phyloP scores from a whole-genome alignment of 805 yeast genomes.

The Nakazawaea laoshanensis region DNA sequence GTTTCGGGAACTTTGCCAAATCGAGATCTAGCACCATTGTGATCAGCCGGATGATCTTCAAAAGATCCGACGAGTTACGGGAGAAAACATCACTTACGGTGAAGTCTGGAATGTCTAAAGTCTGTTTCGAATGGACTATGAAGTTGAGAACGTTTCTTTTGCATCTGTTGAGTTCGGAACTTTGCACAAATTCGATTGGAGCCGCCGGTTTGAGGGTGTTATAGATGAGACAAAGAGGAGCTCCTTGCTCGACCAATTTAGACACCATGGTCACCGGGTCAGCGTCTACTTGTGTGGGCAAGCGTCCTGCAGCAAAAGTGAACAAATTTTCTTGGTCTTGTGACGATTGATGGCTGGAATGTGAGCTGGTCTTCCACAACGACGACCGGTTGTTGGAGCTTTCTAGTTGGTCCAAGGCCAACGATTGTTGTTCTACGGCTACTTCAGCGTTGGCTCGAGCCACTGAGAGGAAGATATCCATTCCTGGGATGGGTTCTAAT shows the following conservation, averaged over 20 bases:
- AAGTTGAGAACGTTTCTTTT: conserved; percentile 88
- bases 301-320: conserved; percentile 70
- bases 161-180: conserved; percentile 77
- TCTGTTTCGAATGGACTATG: conserved; percentile 73
- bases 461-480: conserved; percentile 56
- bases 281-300: conserved; percentile 63
- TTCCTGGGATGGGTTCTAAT: conserved; percentile 52
- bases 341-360: conserved; percentile 5
- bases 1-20: conserved; percentile 20
- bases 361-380: conserved; percentile 2
- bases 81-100: conserved; percentile 86
- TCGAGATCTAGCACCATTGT: conserved; percentile 51
- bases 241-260: conserved; percentile 84
- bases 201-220: conserved; percentile 53
- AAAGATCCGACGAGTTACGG: conserved; percentile 68
- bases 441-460: conserved; percentile 63
- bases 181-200: conserved; percentile 49
- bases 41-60: conserved; percentile 70
- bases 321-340: conserved; percentile 28
- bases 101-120: conserved; percentile 71
- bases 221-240: conserved; percentile 81
- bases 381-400: conserved; percentile 9
- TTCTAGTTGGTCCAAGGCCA: conserved; percentile 28
- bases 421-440: conserved; percentile 66
- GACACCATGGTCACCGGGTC: conserved; percentile 93